Percentiles rank a stretch among this genome's conserved stretches.
These are phyloP conservation scores for Cryptococcus sp. DNA, from an alignment of 1,284 basidiomycete genomes.

Conservation along the genomic window DNA sequence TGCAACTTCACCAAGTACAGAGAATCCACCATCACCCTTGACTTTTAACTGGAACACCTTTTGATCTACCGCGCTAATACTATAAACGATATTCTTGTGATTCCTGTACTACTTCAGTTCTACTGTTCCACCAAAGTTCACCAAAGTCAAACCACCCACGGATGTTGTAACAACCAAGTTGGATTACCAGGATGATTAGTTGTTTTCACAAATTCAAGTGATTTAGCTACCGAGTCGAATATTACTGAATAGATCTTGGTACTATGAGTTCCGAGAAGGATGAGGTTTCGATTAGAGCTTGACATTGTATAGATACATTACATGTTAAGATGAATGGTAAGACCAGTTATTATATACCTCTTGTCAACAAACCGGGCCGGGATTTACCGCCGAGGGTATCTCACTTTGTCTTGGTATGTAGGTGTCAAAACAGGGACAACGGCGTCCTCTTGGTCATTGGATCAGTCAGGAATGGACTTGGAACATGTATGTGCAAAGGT, in stretches of 20 bases:
- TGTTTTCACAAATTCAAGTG: conserved; percentile 5
- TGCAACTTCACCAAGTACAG: conserved; percentile 14
- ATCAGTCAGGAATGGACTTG: too few species aligned
- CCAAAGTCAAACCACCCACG: conserved; percentile 10
- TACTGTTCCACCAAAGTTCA: background rate
- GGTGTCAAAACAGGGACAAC: too few species aligned
- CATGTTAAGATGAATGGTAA: too few species aligned
- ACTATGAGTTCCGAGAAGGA: conserved; percentile 24
- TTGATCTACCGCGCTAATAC: conserved; percentile 17
- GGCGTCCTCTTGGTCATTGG: too few species aligned
- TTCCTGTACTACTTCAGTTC: background rate
- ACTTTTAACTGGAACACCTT: conserved; percentile 18
- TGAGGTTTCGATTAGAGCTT: background rate
- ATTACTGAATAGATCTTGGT: conserved; percentile 15
- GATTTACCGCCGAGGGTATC: too few species aligned
- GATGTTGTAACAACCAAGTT: conserved; percentile 24
- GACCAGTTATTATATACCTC: too few species aligned
- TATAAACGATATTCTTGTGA: conserved; percentile 17
- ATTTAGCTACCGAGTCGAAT: conserved; percentile 13
- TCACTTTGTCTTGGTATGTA: too few species aligned
- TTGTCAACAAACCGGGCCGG: too few species aligned
- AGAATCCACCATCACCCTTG: conserved; percentile 9
- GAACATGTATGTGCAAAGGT: too few species aligned
- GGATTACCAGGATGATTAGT: conserved; percentile 11
- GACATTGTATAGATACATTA: too few species aligned